Base-by-base conservation (phyloP, 2,329 filamentous ascomycete genomes). In the Eutypella sp. region DNA sequence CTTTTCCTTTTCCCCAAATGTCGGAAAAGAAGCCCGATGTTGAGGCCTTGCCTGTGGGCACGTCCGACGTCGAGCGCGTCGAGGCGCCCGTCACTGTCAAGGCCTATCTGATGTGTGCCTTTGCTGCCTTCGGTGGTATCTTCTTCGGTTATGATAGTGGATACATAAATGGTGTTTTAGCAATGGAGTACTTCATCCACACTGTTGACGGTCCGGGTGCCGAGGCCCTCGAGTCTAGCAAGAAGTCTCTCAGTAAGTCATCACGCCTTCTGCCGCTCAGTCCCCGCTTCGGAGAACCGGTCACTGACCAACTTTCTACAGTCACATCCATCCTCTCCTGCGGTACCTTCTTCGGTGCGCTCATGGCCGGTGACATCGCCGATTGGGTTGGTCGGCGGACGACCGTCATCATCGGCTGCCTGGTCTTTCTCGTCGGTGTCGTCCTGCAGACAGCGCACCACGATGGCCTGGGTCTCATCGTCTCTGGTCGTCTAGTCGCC, bases 321-420 rank as follows among this genome's bases (percentile, higher is more conserved):
- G 36, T 90, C 62, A 82, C 82, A 61, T 89, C 85, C 18, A 89
- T 92, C 56, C 79, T 92, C 45, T 91, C 87, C 29, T 79, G 75
- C 61, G 80, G 82, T 66, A 89, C 87, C 57, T 92, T 91, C 76
- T 85, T 89, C 50, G 83, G 87, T 63, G 84, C 88, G 46, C 61
- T 92, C 54, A 81, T 89, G 50, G 87, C 85, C 47, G 87, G 87
- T 74, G 85, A 89, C 64, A 63, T 91, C 51, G 80, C 87, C 54
- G 88, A 93, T 64, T 78, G 73, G 65, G 81, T 87, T 47, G 88
- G 88, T 56, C 82, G 85, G 63, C 84, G 84, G 58, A 80, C 74
- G 63, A 87, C 85, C 51, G 79, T 89, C 66, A 82, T 89, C 47
- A n/a, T 66, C 3, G 87, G 85, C 52, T 93, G 88, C 62, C 3